Percentiles rank a stretch among this genome's conserved stretches.
Conservation (phyloP, 495 filamentous ascomycete genomes). For the Arthonia radiata region DNA sequence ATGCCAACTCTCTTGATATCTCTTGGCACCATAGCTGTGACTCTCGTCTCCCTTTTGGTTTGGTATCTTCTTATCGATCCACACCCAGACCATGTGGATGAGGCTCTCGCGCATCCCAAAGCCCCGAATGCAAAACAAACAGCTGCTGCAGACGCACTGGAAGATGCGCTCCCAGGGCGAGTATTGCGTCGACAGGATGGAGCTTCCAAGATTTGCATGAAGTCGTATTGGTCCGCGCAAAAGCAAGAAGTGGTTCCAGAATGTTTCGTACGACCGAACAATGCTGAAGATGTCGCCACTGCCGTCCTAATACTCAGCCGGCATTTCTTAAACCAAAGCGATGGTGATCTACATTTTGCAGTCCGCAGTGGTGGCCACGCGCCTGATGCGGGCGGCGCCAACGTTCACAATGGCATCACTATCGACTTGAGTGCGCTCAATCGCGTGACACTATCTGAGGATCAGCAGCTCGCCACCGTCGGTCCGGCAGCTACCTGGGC, state of each 20-base stretch:
- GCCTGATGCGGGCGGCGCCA: no score
- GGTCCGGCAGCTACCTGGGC: constrained; percentile 2
- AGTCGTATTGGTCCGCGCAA: constrained; percentile 14
- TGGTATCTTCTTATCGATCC: no score
- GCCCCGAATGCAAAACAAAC: no score
- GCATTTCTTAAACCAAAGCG: constrained; percentile 1
- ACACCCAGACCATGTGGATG: no score
- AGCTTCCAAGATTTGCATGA: no score
- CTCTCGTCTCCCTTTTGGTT: no score
- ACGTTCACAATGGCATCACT: constrained; percentile 13
- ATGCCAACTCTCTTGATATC: no score
- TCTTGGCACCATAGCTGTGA: no score
- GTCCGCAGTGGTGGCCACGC: constrained; percentile 25
- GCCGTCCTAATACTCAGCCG: constrained; percentile 12
- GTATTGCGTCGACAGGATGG: no score
- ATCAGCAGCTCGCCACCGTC: constrained; percentile 7
- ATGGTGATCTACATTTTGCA: constrained; percentile 18
- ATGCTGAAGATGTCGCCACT: constrained; percentile 14
- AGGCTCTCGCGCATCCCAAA: no score
- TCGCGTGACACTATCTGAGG: constrained; percentile 7
- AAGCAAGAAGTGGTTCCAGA: constrained; percentile 13
- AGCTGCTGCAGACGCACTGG: no score
- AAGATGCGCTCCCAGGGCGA: no score
- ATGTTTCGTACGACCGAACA: constrained; percentile 15
- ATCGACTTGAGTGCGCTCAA: constrained; percentile 9